These are phyloP conservation scores for Acacia concinna DNA, from an alignment of 331 rosid species.

Conservation along the genomic window DNA sequence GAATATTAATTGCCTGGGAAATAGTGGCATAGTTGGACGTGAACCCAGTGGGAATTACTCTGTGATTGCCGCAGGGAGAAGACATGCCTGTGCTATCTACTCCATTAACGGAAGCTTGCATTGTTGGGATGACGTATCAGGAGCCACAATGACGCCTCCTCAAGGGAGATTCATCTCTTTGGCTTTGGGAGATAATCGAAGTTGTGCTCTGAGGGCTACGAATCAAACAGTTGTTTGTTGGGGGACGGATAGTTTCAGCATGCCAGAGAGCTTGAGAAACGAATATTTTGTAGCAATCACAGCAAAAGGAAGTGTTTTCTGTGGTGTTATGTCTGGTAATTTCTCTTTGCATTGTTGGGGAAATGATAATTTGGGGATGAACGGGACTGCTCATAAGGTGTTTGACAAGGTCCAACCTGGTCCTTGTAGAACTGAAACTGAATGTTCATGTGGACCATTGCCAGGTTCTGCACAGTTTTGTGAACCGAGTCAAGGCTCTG, in stretches of 20 bases:
- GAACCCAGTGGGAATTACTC: slow-evolving; percentile 37
- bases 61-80: slow-evolving; percentile 53
- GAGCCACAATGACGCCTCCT: slow-evolving; percentile 33
- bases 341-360: slow-evolving; percentile 84
- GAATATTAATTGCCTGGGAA: slow-evolving; percentile 49
- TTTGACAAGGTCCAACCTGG: slow-evolving; percentile 69
- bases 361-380: slow-evolving; percentile 25
- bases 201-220: slow-evolving; percentile 51
- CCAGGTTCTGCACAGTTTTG: slow-evolving; percentile 33
- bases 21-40: slow-evolving; percentile 7
- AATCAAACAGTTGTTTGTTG: slow-evolving; percentile 61
- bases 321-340: slow-evolving; percentile 47
- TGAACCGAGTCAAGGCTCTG: slow-evolving; percentile 5
- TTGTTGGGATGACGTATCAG: slow-evolving; percentile 70
- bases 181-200: slow-evolving; percentile 75
- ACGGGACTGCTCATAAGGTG: slow-evolving; percentile 29
- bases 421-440: slow-evolving; percentile 46
- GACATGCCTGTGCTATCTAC: slow-evolving; percentile 70
- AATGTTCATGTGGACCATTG: slow-evolving; percentile 46
- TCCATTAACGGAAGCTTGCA: slow-evolving; percentile 31
- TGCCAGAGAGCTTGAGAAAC: slow-evolving; percentile 46
- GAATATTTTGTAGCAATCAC: slow-evolving; percentile 48
- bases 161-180: slow-evolving; percentile 52
- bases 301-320: slow-evolving; percentile 63
- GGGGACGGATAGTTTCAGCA: slow-evolving; percentile 58